Percentiles rank a stretch among this genome's conserved stretches.
phyloP scores from a whole-genome alignment of 768 basidiomycete genomes.

The Naganishia kalamii region DNA sequence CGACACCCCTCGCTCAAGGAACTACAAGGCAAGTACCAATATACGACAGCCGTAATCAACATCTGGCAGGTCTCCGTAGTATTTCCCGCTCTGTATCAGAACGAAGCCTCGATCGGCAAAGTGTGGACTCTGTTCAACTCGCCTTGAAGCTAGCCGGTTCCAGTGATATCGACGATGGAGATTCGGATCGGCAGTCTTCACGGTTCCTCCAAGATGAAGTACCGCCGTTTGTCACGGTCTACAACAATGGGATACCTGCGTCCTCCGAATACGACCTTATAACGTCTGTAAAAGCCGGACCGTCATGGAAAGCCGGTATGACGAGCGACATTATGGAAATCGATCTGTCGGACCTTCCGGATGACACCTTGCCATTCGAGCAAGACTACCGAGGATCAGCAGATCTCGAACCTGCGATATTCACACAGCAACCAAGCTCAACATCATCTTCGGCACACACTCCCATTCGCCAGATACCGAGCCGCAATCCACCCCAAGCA shows the following conservation, averaged over 20 bases:
- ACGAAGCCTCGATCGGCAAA: not conserved
- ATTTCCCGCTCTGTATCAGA: not conserved
- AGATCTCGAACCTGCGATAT: not conserved
- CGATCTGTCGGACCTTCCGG: too few relatives aligned
- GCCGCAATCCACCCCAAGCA: not conserved
- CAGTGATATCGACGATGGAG: not conserved
- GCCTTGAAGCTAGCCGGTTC: not conserved
- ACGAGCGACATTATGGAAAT: too few relatives aligned
- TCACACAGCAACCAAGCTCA: not conserved
- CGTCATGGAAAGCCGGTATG: not conserved
- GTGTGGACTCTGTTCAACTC: not conserved
- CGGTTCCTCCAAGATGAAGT: slow-evolving; percentile 2
- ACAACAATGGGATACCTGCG: too few relatives aligned
- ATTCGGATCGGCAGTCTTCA: not conserved
- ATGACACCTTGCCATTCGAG: not conserved
- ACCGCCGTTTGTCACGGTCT: not conserved
- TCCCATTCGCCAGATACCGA: not conserved
- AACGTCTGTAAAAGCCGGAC: not conserved
- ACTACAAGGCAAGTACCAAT: not conserved
- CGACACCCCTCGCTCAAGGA: not conserved
- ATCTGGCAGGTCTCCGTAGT: not conserved
- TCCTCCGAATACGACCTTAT: too few relatives aligned
- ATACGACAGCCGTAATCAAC: not conserved
- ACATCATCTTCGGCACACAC: not conserved
- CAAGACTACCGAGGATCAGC: not conserved